Percentiles rank a stretch among this genome's conserved stretches.
Evolutionary conservation across 1,284 basidiomycete genomes (phyloP).

Genomic region (Ustilago tritici): DNA sequence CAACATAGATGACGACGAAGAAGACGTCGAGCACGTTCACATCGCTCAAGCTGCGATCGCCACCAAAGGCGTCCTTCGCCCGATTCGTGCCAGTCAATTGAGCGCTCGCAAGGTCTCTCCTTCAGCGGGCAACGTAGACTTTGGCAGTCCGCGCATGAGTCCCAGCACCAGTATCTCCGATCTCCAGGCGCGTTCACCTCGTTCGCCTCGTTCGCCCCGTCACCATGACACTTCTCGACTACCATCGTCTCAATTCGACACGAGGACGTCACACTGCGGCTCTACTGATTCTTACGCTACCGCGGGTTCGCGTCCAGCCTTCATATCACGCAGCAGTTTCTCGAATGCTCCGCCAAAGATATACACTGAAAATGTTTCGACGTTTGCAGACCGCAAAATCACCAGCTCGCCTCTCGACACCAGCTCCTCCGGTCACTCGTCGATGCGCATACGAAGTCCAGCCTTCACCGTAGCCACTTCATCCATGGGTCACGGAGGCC

Average conservation of each 20-base stretch:
- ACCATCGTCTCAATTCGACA: constrained; percentile 24
- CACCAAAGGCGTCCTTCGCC: constrained; percentile 32
- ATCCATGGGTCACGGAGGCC: constrained; percentile 24
- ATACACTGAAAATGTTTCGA: constrained; percentile 19
- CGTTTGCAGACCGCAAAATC: constrained; percentile 15
- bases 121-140: constrained; percentile 21
- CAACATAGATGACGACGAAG: constrained; percentile 31
- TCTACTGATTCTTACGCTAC: constrained; percentile 35
- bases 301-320: constrained; percentile 13
- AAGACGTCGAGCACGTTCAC: constrained; percentile 37
- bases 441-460: constrained; percentile 32
- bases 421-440: constrained; percentile 49
- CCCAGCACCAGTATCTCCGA: constrained; percentile 27
- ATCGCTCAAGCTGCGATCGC: constrained; percentile 47
- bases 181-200: constrained; percentile 11
- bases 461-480: constrained; percentile 34
- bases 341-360: constrained; percentile 26
- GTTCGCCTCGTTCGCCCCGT: constrained; percentile 18
- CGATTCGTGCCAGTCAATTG: constrained; percentile 36
- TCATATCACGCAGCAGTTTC: constrained; percentile 18
- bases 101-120: constrained; percentile 31
- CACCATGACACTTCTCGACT: constrained; percentile 12
- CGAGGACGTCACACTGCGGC: constrained; percentile 21
- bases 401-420: constrained; percentile 46
- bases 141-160: constrained; percentile 26